Conservation (phyloP, 2,329 filamentous ascomycete genomes). For the Paracorniculantispora psalliotae region DNA sequence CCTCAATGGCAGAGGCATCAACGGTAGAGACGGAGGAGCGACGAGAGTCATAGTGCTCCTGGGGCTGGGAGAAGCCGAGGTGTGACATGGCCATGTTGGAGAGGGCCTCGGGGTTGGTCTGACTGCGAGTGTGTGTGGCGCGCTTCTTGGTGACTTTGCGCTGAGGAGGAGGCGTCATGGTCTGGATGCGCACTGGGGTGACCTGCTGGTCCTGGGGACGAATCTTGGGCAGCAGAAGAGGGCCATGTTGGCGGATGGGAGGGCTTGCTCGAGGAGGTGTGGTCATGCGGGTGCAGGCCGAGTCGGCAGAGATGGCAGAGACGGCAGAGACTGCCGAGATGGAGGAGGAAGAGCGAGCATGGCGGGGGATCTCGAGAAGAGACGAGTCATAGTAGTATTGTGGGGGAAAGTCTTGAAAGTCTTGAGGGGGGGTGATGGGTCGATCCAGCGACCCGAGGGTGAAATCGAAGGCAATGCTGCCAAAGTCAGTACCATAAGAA, state of each 20-base stretch:
- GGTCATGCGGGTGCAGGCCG: conserved; percentile 61
- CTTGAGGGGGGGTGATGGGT: conserved; percentile 25
- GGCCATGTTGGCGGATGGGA: conserved; percentile 72
- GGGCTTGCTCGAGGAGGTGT: conserved; percentile 62
- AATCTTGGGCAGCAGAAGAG: conserved; percentile 79
- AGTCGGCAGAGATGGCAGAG: conserved; percentile 57
- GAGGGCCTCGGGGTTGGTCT: conserved; percentile 56
- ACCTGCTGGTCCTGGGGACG: conserved; percentile 77
- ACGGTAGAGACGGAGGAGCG: conserved; percentile 66
- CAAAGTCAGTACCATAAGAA: too few species aligned
- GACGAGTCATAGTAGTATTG: conserved; percentile 49
- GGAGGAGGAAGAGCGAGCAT: conserved; percentile 62
- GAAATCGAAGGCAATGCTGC: conserved; percentile 60
- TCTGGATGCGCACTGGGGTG: conserved; percentile 30
- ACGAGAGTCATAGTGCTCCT: conserved; percentile 38
- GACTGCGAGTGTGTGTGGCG: conserved; percentile 51
- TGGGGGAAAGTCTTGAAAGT: conserved; percentile 17
- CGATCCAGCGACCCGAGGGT: conserved; percentile 38
- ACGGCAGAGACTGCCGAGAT: conserved; percentile 55
- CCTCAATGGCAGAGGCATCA: conserved; percentile 57
- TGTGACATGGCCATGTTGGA: conserved; percentile 33
- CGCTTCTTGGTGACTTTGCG: conserved; percentile 21
- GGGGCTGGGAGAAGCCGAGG: conserved; percentile 31
- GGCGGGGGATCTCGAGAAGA: conserved; percentile 51
- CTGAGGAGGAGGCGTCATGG: conserved; percentile 10